These are phyloP conservation scores for Imleria badia DNA, from an alignment of 768 basidiomycete genomes.

Conservation along the genomic window DNA sequence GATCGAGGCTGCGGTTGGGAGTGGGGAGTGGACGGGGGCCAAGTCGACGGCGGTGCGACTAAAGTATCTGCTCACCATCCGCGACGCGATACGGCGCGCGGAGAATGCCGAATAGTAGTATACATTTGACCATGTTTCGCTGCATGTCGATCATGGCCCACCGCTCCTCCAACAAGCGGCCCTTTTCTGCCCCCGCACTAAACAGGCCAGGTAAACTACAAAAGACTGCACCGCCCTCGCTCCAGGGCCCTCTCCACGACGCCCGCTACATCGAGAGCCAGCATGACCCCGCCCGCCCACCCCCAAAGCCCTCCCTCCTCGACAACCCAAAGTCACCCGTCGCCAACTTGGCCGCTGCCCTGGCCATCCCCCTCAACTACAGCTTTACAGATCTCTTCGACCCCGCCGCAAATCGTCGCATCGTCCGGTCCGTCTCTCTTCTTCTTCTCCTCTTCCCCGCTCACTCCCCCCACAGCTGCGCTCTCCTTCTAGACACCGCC, in stretches of 20 bases:
- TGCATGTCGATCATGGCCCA: not conserved
- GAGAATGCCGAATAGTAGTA: conserved; percentile 20
- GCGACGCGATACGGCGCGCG: conserved; percentile 31
- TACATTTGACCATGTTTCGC: not conserved
- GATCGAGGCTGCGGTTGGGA: conserved; percentile 50
- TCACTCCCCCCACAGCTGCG: conserved; percentile 15
- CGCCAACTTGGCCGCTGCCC: conserved; percentile 38
- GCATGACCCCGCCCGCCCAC: conserved; percentile 3
- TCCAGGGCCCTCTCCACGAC: conserved; percentile 38
- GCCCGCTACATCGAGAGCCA: conserved; percentile 30
- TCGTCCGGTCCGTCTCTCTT: conserved; percentile 22
- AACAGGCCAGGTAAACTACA: conserved; percentile 20
- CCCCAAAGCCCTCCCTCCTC: conserved; percentile 31
- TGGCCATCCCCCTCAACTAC: conserved; percentile 17
- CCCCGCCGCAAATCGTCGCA: conserved; percentile 5
- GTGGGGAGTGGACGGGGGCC: conserved; percentile 53
- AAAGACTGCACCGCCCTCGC: conserved; percentile 1
- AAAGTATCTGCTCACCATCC: conserved; percentile 69
- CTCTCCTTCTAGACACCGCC: conserved; percentile 27
- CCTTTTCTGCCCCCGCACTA: not conserved
- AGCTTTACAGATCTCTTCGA: conserved; percentile 14
- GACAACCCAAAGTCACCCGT: conserved; percentile 55
- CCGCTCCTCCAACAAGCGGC: conserved; percentile 13
- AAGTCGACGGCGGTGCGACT: conserved; percentile 65
- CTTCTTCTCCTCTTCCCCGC: not conserved